phyloP scores from a whole-genome alignment of 371 early-diverging fungal genomes.

The Apophysomyces ossiformis region DNA sequence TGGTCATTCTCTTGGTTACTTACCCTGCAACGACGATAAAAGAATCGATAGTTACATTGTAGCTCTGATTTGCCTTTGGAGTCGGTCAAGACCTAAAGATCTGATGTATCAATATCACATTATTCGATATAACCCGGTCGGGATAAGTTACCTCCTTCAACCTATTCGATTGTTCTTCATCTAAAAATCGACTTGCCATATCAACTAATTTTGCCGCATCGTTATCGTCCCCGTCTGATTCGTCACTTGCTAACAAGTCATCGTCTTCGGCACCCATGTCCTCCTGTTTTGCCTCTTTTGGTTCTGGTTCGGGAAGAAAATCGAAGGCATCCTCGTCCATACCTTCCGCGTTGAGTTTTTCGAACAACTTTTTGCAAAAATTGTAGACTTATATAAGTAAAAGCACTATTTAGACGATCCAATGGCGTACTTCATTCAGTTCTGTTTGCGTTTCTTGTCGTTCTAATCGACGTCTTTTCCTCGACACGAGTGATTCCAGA shows the following conservation, averaged over 20 bases:
- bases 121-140: no score
- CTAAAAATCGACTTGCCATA: conserved; percentile 4
- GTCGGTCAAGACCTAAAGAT: neutral
- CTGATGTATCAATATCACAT: no score
- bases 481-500: conserved; percentile 11
- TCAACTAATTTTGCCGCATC: neutral
- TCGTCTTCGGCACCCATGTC: conserved; percentile 3
- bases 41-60: conserved; percentile 12
- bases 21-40: conserved; percentile 20
- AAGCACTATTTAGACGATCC: neutral
- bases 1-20: neutral
- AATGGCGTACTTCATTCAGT: conserved; percentile 11
- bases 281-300: neutral
- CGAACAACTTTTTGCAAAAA: conserved; percentile 16
- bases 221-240: conserved; percentile 1
- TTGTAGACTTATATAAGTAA: neutral
- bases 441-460: conserved; percentile 3
- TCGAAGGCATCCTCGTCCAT: conserved; percentile 6
- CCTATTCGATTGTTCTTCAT: neutral
- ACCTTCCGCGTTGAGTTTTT: conserved; percentile 12
- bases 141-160: conserved; percentile 1
- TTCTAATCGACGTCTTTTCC: conserved; percentile 16
- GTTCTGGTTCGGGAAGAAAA: neutral
- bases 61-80: neutral
- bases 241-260: conserved; percentile 5